These are phyloP conservation scores for Emydomyces testavorans DNA, from an alignment of 2,329 filamentous ascomycete genomes.

Conservation along the genomic window DNA sequence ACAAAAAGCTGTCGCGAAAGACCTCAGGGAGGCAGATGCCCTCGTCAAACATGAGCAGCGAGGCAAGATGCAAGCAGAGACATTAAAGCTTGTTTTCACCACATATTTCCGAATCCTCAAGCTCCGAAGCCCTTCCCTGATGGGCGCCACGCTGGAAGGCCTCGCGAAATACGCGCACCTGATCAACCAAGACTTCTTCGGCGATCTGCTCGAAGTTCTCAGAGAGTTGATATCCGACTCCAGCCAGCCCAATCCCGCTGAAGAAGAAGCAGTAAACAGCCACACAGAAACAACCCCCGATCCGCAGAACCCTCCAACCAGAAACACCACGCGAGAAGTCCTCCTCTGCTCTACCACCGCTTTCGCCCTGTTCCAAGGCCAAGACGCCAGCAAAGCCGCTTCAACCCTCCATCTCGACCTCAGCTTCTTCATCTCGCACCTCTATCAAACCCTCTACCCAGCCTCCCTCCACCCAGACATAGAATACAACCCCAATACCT, in stretches of 20 bases:
- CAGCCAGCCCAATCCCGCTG: constrained; percentile 26
- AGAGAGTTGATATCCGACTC: constrained; percentile 74
- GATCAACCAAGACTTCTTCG: constrained; percentile 99
- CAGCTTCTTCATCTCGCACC: constrained; percentile 86
- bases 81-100: constrained; percentile 87
- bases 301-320: constrained; percentile 39
- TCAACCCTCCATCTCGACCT: constrained; percentile 76
- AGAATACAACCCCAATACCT: constrained; percentile 62
- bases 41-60: constrained; percentile 83
- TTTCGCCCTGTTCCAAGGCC: constrained; percentile 87
- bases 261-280: constrained; percentile 33
- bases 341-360: constrained; percentile 93
- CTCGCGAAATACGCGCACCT: constrained; percentile 87
- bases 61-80: constrained; percentile 89
- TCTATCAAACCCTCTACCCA: constrained; percentile 73
- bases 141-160: constrained; percentile 94
- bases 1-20: constrained; percentile 77
- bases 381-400: constrained; percentile 79
- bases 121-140: constrained; percentile 64
- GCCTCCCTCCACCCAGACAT: constrained; percentile 74
- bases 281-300: constrained; percentile 41
- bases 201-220: constrained; percentile 83
- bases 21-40: constrained; percentile 86
- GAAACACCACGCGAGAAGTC: constrained; percentile 73
- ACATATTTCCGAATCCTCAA: constrained; percentile 93